Base-by-base conservation (phyloP, 352 stramenopile species). In the Phytophthora constricta region DNA sequence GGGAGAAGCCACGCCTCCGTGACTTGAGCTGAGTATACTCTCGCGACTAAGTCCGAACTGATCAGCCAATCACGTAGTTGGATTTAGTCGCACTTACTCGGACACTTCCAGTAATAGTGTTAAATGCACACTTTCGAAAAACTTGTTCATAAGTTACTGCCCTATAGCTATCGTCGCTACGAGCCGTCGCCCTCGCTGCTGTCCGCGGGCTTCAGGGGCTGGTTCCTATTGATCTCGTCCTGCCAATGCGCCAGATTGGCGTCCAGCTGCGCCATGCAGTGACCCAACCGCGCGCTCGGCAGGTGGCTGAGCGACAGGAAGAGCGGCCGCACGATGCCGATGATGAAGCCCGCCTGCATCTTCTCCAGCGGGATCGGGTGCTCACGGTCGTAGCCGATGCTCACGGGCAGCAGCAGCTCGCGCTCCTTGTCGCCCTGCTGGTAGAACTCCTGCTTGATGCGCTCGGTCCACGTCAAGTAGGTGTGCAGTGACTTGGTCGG, bases 391-490 rank as follows among this genome's bases (percentile, higher is more conserved):
- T 90, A 97, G 31, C 97, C 91, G 22, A 97, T 90, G 67, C 82
- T 97, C 28, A 97, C 75, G 3, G 87, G 78, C 16, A 98, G 60
- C 25, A 89, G 71, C 2, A 97, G 57, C 61, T 91, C 76, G 45
- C 92, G 92, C 66, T 99, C 97, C 61, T 95, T 93, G 72, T 99
- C 96, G 25, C 97, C 97, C 78, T 99, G 96, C 34, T 89, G 69
- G 62, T 97, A 98, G 63, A 98, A 98, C 74, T 99, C 97, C 49
- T 91, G 65, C 56, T 92, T 85, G 56, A 98, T 96, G 33, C 90
- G 85, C 58, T 96, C 86, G 1, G 90, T 77, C 96, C 95, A 99
- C 43, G 88, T 79, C 51, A 86, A 79, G 56, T 89, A 92, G 19
- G 96, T 70, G 4, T 62, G 64, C 64, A 87, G 81, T 19, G 89